Conservation (phyloP, 306 rosid genomes). For the Vicia faba region DNA sequence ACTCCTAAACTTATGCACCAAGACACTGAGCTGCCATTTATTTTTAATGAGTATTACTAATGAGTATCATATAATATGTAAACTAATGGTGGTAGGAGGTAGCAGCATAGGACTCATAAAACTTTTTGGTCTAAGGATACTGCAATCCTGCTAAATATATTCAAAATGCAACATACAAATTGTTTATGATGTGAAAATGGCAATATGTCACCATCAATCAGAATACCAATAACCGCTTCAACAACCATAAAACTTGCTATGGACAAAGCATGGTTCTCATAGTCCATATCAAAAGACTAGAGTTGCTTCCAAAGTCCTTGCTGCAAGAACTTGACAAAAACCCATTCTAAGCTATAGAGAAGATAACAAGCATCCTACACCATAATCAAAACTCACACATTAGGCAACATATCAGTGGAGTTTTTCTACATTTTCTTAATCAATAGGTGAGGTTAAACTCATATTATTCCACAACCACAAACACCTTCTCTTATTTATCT, state of each 20-base stretch:
- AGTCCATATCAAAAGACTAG: not conserved
- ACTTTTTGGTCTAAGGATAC: not conserved
- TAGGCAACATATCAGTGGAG: not conserved
- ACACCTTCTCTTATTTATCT: not conserved
- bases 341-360: not conserved
- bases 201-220: not conserved
- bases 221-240: constrained; percentile 1
- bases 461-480: not conserved
- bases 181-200: not conserved
- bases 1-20: not conserved
- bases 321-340: not conserved
- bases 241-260: not conserved
- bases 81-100: not conserved
- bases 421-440: not conserved
- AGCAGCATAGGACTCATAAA: not conserved
- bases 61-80: too few relatives aligned
- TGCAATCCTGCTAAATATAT: not conserved
- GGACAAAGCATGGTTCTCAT: not conserved
- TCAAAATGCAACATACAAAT: not conserved
- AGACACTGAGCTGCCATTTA: not conserved
- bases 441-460: not conserved
- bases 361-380: constrained; percentile 4
- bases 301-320: not conserved
- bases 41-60: too few relatives aligned
- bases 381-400: constrained; percentile 12